phyloP scores from a whole-genome alignment of 2,329 filamentous ascomycete species.

The Emericellopsis atlantica region DNA sequence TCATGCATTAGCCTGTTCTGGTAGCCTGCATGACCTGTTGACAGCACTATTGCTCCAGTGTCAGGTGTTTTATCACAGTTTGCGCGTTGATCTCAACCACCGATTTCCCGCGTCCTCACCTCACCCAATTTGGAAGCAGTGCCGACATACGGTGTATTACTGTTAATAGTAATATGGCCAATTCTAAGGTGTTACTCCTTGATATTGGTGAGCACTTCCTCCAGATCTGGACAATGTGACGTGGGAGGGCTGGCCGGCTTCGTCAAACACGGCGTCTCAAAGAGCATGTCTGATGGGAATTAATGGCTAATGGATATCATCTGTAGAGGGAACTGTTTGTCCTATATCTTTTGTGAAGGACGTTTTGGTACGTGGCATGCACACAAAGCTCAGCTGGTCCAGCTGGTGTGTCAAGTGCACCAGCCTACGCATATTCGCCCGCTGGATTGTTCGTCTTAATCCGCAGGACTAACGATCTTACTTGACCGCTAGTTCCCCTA shows the following conservation, averaged over 20 bases:
- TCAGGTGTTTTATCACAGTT: too few species aligned
- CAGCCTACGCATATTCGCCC: too few species aligned
- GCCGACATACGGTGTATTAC: neutral
- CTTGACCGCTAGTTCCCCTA: constrained; percentile 55
- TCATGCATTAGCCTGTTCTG: too few species aligned
- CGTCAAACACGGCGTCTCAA: too few species aligned
- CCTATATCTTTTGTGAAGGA: constrained; percentile 79
- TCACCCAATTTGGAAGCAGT: neutral
- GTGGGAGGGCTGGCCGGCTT: too few species aligned
- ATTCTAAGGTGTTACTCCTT: constrained; percentile 5
- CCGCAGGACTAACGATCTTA: too few species aligned
- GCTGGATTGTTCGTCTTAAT: too few species aligned
- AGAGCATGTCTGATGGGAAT: too few species aligned
- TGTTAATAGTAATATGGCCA: constrained; percentile 1
- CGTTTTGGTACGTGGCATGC: constrained; percentile 51
- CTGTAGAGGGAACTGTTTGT: constrained; percentile 66
- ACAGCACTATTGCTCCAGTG: too few species aligned
- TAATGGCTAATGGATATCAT: too few species aligned
- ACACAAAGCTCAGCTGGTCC: neutral
- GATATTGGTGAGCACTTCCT: constrained; percentile 6
- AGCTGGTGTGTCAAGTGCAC: too few species aligned
- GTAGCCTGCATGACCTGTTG: too few species aligned
- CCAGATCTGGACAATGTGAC: neutral
- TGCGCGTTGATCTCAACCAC: neutral
- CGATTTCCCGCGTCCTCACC: constrained; percentile 3